Conservation (phyloP, 805 yeast genomes). For the Zygosaccharomyces gambellarensis region DNA sequence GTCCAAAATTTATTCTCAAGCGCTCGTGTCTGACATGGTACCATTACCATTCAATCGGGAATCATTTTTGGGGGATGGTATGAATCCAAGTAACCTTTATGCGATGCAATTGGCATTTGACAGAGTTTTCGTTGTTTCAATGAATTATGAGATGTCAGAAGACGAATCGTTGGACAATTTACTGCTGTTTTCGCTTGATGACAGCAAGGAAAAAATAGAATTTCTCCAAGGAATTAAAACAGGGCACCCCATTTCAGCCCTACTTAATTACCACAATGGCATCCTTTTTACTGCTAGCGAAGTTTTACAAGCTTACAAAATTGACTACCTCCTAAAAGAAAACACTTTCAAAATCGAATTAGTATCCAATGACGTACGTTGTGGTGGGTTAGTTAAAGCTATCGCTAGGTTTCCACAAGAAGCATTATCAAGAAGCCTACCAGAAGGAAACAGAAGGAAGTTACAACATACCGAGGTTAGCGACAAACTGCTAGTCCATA, state of each 20-base stretch:
- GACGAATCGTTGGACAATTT: constrained; percentile 30
- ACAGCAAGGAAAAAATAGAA: constrained; percentile 30
- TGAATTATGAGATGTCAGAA: constrained; percentile 32
- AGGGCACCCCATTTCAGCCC: constrained; percentile 14
- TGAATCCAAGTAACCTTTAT: constrained; percentile 16
- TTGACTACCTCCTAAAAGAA: constrained; percentile 35
- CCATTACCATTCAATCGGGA: constrained; percentile 13
- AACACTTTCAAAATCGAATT: constrained; percentile 30
- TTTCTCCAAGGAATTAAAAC: constrained; percentile 25
- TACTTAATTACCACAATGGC: constrained; percentile 30
- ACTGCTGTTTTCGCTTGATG: constrained; percentile 36
- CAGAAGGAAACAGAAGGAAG: not conserved
- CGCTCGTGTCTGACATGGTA: constrained; percentile 20
- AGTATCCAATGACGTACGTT: constrained; percentile 21
- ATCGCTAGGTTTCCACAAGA: not conserved
- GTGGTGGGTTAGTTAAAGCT: constrained; percentile 17
- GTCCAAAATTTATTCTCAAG: constrained; percentile 20
- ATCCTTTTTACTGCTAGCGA: constrained; percentile 34
- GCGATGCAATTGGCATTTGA: constrained; percentile 35
- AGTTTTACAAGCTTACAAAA: constrained; percentile 26
- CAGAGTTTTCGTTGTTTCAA: constrained; percentile 37
- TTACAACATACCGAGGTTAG: not conserved
- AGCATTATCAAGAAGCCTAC: not conserved
- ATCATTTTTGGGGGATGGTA: not conserved
- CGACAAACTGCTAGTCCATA: constrained; percentile 7